Evolutionary conservation across 2,329 filamentous ascomycete genomes (phyloP).

Genomic region (Beauveria asiatica): DNA sequence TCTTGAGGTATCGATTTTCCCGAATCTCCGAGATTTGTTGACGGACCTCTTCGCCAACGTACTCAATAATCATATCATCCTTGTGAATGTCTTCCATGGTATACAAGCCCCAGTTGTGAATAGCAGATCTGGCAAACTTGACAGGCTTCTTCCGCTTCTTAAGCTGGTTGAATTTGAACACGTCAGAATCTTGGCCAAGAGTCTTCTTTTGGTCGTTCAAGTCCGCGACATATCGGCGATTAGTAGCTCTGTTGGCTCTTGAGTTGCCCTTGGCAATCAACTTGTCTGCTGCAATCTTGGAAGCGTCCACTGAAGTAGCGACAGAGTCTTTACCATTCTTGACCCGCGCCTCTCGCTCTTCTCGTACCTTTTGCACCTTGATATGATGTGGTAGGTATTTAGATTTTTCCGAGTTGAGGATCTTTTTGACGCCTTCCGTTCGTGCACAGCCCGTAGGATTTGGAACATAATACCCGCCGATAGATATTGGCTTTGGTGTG

Average conservation of each 20-base stretch:
- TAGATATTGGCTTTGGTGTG: constrained; percentile 30
- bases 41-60: constrained; percentile 93
- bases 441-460: constrained; percentile 80
- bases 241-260: constrained; percentile 88
- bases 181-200: constrained; percentile 74
- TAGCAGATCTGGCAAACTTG: constrained; percentile 93
- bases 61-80: constrained; percentile 99
- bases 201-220: constrained; percentile 92
- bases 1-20: constrained; percentile 86
- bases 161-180: constrained; percentile 94
- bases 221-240: constrained; percentile 87
- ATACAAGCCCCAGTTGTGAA: constrained; percentile 98
- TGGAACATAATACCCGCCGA: constrained; percentile 69
- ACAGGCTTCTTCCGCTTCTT: constrained; percentile 99
- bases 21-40: constrained; percentile 97
- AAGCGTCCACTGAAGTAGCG: constrained; percentile 57
- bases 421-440: constrained; percentile 91
- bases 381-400: constrained; percentile 97
- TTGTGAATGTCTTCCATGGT: constrained; percentile 95
- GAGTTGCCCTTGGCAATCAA: constrained; percentile 81
- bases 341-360: constrained; percentile 78
- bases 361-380: constrained; percentile 83
- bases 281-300: constrained; percentile 70
- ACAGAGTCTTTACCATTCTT: constrained; percentile 58
- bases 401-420: constrained; percentile 93